Evolutionary conservation across 2,329 filamentous ascomycete genomes (phyloP), one percentile per base, ranked within the genome.

Genomic region (Penicillium sp.): DNA sequence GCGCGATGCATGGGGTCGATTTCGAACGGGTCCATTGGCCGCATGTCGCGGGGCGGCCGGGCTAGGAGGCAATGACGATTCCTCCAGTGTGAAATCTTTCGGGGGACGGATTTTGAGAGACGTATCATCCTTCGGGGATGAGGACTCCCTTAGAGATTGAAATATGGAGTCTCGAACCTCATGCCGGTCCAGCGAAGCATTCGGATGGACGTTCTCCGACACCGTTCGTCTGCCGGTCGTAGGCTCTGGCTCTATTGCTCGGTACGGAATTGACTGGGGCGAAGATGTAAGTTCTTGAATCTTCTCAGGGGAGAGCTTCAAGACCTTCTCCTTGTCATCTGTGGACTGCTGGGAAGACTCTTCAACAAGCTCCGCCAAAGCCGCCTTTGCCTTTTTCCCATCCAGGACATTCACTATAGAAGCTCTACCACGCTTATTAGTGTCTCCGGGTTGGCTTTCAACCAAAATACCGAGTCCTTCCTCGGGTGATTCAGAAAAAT

Each of bases 211-310:
- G 16, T 60, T 60, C 29, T 68, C 63, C 14, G 64, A 64, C n/a
- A 62, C 55, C 4, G 57, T 58, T 42, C 65, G 62, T 52, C 60
- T 62, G 24, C 60, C 60, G 10, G 55, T 48, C 9, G 65, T 66
- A 14, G 42, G 29, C 13, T 69, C 64, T 21, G 58, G 44, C 13
- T 57, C 60, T 8, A 75, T 73, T 13, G 76, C 67, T 24, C 79
- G 77, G 33, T 81, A 65, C 3, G 82, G 80, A n/a, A 84, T 74
- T 37, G 80, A 83, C 14, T 81, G 75, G 8, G 81, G 80, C 11
- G 82, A 81, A 14, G 77, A 69, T 5, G 81, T 82, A 37, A 85
- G 75, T 40, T 83, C 81, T 37, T 82, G 76, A 2, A 85, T 80
- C 66, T 83, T 77, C 36, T 76, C 76, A 2, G 79, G 77, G 3